Percentiles rank a stretch among this genome's conserved stretches.
phyloP scores from a whole-genome alignment of 768 basidiomycete genomes.

The Naematelia encephala region DNA sequence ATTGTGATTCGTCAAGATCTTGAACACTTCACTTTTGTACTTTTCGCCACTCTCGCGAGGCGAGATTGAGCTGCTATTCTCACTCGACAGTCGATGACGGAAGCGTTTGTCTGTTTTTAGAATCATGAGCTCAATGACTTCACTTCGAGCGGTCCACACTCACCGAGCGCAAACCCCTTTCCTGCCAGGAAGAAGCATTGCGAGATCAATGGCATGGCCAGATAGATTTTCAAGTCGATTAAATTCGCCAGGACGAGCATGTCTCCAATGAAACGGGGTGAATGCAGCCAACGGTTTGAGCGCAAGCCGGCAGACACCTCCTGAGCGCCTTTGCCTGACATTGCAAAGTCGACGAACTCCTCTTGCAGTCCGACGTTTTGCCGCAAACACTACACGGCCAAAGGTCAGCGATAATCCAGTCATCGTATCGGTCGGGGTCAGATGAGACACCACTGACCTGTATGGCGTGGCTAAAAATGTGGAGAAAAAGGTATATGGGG shows the following conservation, averaged over 20 bases:
- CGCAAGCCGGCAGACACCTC: neutral
- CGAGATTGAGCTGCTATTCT: neutral
- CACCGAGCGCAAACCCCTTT: neutral
- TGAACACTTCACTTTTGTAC: neutral
- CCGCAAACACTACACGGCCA: no score
- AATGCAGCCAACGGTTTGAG: constrained; percentile 1
- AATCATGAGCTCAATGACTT: no score
- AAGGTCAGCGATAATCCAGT: no score
- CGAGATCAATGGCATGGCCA: neutral
- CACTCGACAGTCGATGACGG: neutral
- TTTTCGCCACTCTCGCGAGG: constrained; percentile 2
- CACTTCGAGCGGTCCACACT: neutral
- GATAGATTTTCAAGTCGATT: neutral
- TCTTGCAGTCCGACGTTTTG: neutral
- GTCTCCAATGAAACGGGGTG: neutral
- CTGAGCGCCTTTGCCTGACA: neutral
- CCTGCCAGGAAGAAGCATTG: neutral
- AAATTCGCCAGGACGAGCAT: constrained; percentile 1
- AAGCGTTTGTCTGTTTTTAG: neutral
- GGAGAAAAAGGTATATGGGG: neutral
- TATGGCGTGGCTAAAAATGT: neutral
- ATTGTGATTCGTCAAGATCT: constrained; percentile 1
- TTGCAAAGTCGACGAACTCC: neutral
- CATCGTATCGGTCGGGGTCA: no score
- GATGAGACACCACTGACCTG: no score